Evolutionary conservation across 495 filamentous ascomycete genomes (phyloP).

Genomic region (Aspergillus cristatus): DNA sequence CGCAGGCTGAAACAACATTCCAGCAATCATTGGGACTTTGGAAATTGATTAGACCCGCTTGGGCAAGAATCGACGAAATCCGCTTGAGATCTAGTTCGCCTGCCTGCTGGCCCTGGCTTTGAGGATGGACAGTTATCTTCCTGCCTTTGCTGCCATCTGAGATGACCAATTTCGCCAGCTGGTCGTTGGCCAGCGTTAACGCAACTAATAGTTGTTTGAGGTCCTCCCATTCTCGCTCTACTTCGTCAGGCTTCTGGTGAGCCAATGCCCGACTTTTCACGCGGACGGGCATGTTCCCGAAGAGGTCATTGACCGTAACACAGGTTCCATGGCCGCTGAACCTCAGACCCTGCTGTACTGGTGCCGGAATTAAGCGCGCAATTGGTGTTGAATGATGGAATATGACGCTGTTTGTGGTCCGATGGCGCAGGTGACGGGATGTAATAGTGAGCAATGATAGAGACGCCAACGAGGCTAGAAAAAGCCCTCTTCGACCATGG

Average conservation of each 20-base stretch:
- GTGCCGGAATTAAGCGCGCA: slow-evolving; percentile 57
- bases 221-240: slow-evolving; percentile 62
- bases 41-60: slow-evolving; percentile 51
- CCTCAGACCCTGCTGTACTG: slow-evolving; percentile 47
- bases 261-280: slow-evolving; percentile 63
- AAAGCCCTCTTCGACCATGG: slow-evolving; percentile 65
- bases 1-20: slow-evolving; percentile 58
- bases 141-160: slow-evolving; percentile 22
- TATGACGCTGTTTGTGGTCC: slow-evolving; percentile 57
- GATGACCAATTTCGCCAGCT: slow-evolving; percentile 24
- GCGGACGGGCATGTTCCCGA: slow-evolving; percentile 95
- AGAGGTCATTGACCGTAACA: slow-evolving; percentile 74
- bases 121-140: slow-evolving; percentile 22
- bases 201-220: slow-evolving; percentile 51
- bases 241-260: slow-evolving; percentile 38
- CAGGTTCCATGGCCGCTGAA: slow-evolving; percentile 62
- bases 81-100: slow-evolving; percentile 18
- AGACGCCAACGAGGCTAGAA: slow-evolving; percentile 67
- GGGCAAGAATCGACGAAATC: slow-evolving; percentile 50
- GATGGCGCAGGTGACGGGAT: slow-evolving; percentile 58
- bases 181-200: slow-evolving; percentile 51
- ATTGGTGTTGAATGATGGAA: slow-evolving; percentile 64
- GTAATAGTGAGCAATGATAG: slow-evolving; percentile 71
- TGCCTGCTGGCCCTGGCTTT: background rate
- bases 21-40: slow-evolving; percentile 45